These are phyloP conservation scores for Pittosporum tobira DNA, from an alignment of 129 eudicot species.

Conservation along the genomic window DNA sequence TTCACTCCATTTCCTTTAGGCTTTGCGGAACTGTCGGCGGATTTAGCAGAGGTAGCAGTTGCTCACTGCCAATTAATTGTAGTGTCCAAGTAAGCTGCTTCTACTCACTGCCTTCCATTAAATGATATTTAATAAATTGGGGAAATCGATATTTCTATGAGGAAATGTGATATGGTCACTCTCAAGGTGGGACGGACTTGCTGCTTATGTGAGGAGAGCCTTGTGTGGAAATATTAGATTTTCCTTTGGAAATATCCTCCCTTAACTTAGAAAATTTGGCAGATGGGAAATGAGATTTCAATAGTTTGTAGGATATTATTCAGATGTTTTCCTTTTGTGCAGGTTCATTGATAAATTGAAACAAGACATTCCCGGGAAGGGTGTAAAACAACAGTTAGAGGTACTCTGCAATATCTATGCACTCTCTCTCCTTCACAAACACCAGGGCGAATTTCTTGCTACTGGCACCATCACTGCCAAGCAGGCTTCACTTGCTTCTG, in stretches of 20 bases:
- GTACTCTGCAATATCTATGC: constrained; percentile 66
- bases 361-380: constrained; percentile 80
- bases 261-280: too few relatives aligned
- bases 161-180: too few relatives aligned
- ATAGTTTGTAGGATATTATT: too few relatives aligned
- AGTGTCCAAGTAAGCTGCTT: constrained; percentile 65
- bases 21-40: constrained; percentile 86
- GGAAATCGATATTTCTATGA: too few relatives aligned
- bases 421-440: constrained; percentile 62
- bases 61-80: constrained; percentile 96
- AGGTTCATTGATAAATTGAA: constrained; percentile 82
- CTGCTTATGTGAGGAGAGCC: too few relatives aligned
- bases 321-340: not conserved
- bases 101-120: not conserved
- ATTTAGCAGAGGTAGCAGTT: constrained; percentile 76
- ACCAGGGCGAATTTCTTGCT: constrained; percentile 88
- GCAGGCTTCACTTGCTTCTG: constrained; percentile 83
- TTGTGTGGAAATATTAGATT: too few relatives aligned
- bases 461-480: constrained; percentile 66
- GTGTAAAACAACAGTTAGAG: constrained; percentile 68
- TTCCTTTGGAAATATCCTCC: too few relatives aligned
- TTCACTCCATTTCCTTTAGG: constrained; percentile 32
- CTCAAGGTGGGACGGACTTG: too few relatives aligned
- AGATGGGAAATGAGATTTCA: too few relatives aligned
- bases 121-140: too few relatives aligned